phyloP scores from a whole-genome alignment of 768 basidiomycete species.

The Tulasnella sp. region DNA sequence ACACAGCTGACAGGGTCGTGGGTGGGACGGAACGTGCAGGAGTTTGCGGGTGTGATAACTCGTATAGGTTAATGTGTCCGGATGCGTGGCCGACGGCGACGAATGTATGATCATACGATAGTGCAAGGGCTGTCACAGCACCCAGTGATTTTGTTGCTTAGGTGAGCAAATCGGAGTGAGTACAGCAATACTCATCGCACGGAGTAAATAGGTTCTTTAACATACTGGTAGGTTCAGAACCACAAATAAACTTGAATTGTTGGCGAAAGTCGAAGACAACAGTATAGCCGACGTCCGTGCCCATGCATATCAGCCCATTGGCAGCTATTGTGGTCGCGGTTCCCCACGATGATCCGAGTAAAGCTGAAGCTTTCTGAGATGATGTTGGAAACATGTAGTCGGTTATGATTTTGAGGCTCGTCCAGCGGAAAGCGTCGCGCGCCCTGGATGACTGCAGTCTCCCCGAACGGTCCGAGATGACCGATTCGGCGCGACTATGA shows the following conservation, averaged over 20 bases:
- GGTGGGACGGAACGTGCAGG: slow-evolving; percentile 64
- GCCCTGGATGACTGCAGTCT: slow-evolving; percentile 21
- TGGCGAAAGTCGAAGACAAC: slow-evolving; percentile 89
- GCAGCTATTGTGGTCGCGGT: slow-evolving; percentile 71
- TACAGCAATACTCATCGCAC: no score
- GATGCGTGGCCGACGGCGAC: slow-evolving; percentile 77
- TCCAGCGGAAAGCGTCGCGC: slow-evolving; percentile 68
- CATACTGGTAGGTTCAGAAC: slow-evolving; percentile 52
- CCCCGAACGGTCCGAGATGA: slow-evolving; percentile 14
- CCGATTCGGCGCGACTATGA: slow-evolving; percentile 25
- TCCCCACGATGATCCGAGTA: slow-evolving; percentile 52
- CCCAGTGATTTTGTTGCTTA: slow-evolving; percentile 48
- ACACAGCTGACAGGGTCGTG: slow-evolving; percentile 51
- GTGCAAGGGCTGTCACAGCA: slow-evolving; percentile 74
- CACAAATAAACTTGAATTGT: slow-evolving; percentile 66
- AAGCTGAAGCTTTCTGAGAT: slow-evolving; percentile 46
- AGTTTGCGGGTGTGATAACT: slow-evolving; percentile 54
- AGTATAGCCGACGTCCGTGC: slow-evolving; percentile 67
- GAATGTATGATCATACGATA: slow-evolving; percentile 91
- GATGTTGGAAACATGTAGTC: slow-evolving; percentile 43
- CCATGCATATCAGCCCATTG: slow-evolving; percentile 81
- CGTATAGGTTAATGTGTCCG: slow-evolving; percentile 79
- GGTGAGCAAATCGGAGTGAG: slow-evolving; percentile 20
- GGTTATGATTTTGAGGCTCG: slow-evolving; percentile 47
- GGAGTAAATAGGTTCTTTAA: neutral